These are phyloP conservation scores for Lasiosphaeria miniovina DNA, from an alignment of 495 filamentous ascomycete genomes.

Conservation along the genomic window DNA sequence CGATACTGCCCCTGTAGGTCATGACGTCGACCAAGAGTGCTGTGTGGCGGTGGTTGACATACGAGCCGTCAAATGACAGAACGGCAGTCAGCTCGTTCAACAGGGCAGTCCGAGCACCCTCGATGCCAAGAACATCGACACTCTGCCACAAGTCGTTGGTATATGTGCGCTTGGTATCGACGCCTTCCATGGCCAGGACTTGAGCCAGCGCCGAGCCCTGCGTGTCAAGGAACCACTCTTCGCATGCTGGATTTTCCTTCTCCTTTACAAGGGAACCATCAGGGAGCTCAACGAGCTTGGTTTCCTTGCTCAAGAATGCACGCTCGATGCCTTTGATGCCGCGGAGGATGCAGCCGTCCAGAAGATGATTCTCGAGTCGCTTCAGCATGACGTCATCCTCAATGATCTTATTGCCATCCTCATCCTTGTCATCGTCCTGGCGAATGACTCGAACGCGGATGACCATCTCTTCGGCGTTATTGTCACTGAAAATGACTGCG, in stretches of 20 bases:
- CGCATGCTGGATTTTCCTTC: conserved; percentile 67
- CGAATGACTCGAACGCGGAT: conserved; percentile 86
- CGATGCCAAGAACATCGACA: conserved; percentile 91
- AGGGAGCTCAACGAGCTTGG: conserved; percentile 55
- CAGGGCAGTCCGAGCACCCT: conserved; percentile 81
- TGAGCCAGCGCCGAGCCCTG: conserved; percentile 79
- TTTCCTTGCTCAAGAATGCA: conserved; percentile 86
- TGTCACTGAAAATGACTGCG: conserved; percentile 93
- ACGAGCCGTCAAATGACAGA: conserved; percentile 94
- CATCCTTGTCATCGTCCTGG: conserved; percentile 64
- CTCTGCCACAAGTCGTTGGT: conserved; percentile 95
- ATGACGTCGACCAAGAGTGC: conserved; percentile 97
- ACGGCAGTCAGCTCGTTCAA: conserved; percentile 86
- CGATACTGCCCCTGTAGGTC: conserved; percentile 89
- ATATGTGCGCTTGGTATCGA: conserved; percentile 84
- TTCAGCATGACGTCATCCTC: conserved; percentile 90
- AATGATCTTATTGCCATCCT: conserved; percentile 72
- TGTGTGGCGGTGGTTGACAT: conserved; percentile 98
- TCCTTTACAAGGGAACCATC: conserved; percentile 67
- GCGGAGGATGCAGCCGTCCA: conserved; percentile 85
- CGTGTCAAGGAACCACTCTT: conserved; percentile 94
- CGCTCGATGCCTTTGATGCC: conserved; percentile 84
- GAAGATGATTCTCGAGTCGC: conserved; percentile 81
- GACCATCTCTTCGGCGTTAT: conserved; percentile 93
- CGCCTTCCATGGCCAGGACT: conserved; percentile 80